These are phyloP conservation scores for Rhizopogon rudus DNA, from an alignment of 768 basidiomycete species.

Conservation along the genomic window DNA sequence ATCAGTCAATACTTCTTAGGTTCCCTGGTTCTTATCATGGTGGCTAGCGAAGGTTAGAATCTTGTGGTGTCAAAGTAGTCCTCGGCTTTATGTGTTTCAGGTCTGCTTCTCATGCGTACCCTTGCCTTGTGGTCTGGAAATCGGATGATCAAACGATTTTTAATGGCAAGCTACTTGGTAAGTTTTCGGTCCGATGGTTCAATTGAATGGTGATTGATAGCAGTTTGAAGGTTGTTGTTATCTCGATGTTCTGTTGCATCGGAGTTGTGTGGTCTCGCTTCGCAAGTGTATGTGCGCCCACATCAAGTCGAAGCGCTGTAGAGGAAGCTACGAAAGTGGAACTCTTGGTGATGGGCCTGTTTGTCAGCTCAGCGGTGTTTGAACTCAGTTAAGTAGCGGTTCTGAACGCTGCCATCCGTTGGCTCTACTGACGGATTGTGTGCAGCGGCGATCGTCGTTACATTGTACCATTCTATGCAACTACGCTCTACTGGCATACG, in stretches of 20 bases:
- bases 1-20: neutral
- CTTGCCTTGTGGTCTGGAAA: constrained; percentile 4
- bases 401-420: neutral
- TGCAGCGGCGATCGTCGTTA: constrained; percentile 1
- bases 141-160: neutral
- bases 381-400: neutral
- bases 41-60: constrained; percentile 2
- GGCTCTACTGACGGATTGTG: neutral
- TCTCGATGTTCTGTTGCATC: constrained; percentile 4
- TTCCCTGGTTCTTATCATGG: constrained; percentile 3
- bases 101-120: constrained; percentile 10
- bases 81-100: neutral
- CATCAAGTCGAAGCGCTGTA: neutral
- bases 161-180: constrained; percentile 1
- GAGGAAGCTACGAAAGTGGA: neutral
- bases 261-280: neutral
- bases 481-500: neutral
- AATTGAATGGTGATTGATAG: neutral
- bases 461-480: neutral
- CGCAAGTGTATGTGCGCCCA: neutral
- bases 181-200: neutral
- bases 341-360: neutral
- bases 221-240: neutral
- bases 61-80: neutral
- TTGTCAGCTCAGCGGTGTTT: constrained; percentile 1